Evolutionary conservation across 768 basidiomycete genomes (phyloP).

Genomic region (Calocybe gangraenosa): DNA sequence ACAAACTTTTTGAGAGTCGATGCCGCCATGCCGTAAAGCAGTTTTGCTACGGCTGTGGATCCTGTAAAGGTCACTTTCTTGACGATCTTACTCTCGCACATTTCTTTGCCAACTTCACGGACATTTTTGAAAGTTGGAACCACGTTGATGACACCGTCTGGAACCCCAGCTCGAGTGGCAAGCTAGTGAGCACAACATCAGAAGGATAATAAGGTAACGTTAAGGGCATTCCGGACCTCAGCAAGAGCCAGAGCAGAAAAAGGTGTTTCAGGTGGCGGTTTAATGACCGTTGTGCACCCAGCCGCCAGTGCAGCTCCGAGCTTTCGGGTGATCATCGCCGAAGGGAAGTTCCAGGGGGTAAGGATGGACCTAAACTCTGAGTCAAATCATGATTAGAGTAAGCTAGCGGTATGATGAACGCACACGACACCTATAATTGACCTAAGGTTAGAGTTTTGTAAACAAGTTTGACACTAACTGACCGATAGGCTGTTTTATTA

Average conservation of each 20-base stretch:
- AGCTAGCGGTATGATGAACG: slow-evolving; percentile 12
- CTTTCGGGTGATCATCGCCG: slow-evolving; percentile 93
- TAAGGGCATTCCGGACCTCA: slow-evolving; percentile 51
- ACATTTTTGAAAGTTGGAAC: slow-evolving; percentile 87
- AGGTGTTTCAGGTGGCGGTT: slow-evolving; percentile 93
- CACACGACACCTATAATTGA: slow-evolving; percentile 35
- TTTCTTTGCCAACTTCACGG: slow-evolving; percentile 84
- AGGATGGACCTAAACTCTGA: slow-evolving; percentile 57
- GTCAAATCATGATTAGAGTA: slow-evolving; percentile 1
- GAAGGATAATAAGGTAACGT: background rate
- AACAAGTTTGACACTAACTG: slow-evolving; percentile 18
- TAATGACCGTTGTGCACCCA: slow-evolving; percentile 95
- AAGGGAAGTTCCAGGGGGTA: slow-evolving; percentile 93
- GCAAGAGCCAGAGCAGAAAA: slow-evolving; percentile 88
- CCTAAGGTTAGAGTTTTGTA: background rate
- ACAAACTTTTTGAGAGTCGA: slow-evolving; percentile 79
- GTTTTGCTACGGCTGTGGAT: slow-evolving; percentile 76
- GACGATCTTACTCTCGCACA: slow-evolving; percentile 84
- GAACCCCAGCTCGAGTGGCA: slow-evolving; percentile 84
- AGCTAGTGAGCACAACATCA: slow-evolving; percentile 41
- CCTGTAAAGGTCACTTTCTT: slow-evolving; percentile 93
- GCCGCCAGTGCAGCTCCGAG: slow-evolving; percentile 86
- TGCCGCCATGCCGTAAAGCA: slow-evolving; percentile 67
- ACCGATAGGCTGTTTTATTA: slow-evolving; percentile 93
- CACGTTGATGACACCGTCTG: slow-evolving; percentile 92